These are phyloP conservation scores for Aciculoconidium aculeatum DNA, from an alignment of 805 yeast species.

Conservation along the genomic window DNA sequence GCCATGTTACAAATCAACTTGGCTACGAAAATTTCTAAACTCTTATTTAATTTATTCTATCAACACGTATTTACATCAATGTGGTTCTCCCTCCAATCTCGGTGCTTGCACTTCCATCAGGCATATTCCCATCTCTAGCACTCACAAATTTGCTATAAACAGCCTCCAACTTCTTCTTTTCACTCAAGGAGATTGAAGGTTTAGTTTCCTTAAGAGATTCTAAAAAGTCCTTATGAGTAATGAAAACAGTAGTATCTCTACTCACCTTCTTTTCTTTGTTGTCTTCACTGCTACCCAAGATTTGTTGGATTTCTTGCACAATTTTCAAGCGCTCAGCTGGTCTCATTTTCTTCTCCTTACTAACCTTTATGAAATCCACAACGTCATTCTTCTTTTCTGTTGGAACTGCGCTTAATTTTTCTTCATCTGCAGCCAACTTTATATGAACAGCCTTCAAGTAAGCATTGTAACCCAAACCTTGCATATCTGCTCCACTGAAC, in stretches of 20 bases:
- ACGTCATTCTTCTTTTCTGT: conserved; percentile 9
- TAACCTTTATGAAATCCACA: conserved; percentile 41
- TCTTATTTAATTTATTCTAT: too few species aligned
- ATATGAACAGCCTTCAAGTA: conserved; percentile 80
- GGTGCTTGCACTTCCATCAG: conserved; percentile 71
- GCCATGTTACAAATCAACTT: too few species aligned
- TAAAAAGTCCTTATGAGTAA: conserved; percentile 50
- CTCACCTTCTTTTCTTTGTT: conserved; percentile 5
- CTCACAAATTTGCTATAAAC: conserved; percentile 71
- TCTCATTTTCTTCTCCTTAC: conserved; percentile 21
- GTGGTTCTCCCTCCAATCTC: conserved; percentile 85
- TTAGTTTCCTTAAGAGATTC: conserved; percentile 70
- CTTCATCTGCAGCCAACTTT: conserved; percentile 47
- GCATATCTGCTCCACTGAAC: conserved; percentile 92
- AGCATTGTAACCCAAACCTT: conserved; percentile 87
- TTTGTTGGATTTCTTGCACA: conserved; percentile 38
- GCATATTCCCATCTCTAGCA: conserved; percentile 83
- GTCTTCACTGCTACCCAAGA: conserved; percentile 17
- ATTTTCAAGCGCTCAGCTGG: conserved; percentile 38
- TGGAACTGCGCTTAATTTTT: conserved; percentile 8
- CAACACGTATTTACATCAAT: conserved; percentile 46
- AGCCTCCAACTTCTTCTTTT: conserved; percentile 50
- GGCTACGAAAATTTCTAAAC: too few species aligned
- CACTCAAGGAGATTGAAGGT: conserved; percentile 80
- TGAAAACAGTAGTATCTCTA: conserved; percentile 31